phyloP scores from a whole-genome alignment of 176 grass and related monocot genomes.

The Microstegium vimineum region DNA sequence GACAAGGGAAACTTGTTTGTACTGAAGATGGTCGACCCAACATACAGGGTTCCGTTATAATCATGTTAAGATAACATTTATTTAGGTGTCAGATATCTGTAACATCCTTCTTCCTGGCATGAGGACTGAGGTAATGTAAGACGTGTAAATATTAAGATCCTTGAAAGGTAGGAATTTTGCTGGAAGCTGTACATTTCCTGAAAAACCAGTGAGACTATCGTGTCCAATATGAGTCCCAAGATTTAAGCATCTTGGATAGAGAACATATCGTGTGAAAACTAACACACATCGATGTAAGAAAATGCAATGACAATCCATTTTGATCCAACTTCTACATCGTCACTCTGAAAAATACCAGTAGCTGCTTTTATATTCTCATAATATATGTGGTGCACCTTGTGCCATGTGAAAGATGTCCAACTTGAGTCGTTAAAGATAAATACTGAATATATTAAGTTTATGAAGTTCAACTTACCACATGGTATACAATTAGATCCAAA shows the following conservation, averaged over 20 bases:
- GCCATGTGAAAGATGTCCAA: not conserved
- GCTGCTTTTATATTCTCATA: not conserved
- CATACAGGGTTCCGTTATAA: constrained; percentile 79
- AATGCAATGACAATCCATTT: not conserved
- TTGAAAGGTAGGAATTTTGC: not conserved
- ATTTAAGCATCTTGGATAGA: not conserved
- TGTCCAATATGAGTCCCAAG: not conserved
- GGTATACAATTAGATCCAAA: not conserved
- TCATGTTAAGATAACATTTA: not conserved
- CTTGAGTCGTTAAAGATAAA: not conserved
- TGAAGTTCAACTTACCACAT: not conserved
- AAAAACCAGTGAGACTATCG: not conserved
- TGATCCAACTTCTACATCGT: not conserved
- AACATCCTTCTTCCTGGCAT: not conserved
- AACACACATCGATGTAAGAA: not conserved
- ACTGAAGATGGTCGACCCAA: constrained; percentile 83
- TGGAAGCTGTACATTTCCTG: not conserved
- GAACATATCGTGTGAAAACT: not conserved
- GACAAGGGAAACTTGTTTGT: constrained; percentile 92
- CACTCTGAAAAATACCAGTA: not conserved
- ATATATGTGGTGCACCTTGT: not conserved
- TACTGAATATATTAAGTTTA: not conserved
- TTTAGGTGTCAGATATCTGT: not conserved
- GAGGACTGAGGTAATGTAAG: not conserved
- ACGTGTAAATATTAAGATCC: constrained; percentile 29